phyloP scores from a whole-genome alignment of 306 rosid species.

The Trichosanthes cucumerina region DNA sequence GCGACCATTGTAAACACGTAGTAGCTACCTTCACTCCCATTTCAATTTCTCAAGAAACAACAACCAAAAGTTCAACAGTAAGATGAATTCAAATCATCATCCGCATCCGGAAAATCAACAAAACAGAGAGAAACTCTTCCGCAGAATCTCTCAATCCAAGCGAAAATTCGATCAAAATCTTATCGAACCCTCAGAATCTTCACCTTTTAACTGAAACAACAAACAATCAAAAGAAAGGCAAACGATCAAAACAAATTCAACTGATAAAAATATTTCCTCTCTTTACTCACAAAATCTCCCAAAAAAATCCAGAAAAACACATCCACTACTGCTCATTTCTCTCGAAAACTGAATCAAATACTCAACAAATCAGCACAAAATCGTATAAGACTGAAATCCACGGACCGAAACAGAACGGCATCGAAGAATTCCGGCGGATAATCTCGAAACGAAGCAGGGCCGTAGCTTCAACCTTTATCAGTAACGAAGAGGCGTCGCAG shows the following conservation, averaged over 20 bases:
- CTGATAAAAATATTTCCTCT: not conserved
- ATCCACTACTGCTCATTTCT: not conserved
- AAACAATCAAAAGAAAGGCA: not conserved
- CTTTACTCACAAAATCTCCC: not conserved
- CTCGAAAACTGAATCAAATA: not conserved
- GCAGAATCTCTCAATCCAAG: not conserved
- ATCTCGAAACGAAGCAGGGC: conserved; percentile 1
- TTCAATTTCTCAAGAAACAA: not conserved
- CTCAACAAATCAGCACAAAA: not conserved
- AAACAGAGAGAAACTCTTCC: not conserved
- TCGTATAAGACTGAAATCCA: not conserved
- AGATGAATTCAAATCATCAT: not conserved
- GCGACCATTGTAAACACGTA: conserved; percentile 53
- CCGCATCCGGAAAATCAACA: not conserved
- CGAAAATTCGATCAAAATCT: not conserved
- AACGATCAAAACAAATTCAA: not conserved
- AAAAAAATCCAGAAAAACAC: not conserved
- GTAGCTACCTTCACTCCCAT: conserved; percentile 54
- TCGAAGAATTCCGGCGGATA: conserved; percentile 4
- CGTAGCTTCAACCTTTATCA: conserved; percentile 4
- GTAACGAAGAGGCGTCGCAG: not conserved
- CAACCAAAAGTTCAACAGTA: not conserved
- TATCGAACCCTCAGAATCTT: not conserved
- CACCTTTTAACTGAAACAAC: not conserved
- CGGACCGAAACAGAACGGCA: not conserved